phyloP scores from a whole-genome alignment of 2,329 filamentous ascomycete genomes.

The Ascocoryne sarcoides region DNA sequence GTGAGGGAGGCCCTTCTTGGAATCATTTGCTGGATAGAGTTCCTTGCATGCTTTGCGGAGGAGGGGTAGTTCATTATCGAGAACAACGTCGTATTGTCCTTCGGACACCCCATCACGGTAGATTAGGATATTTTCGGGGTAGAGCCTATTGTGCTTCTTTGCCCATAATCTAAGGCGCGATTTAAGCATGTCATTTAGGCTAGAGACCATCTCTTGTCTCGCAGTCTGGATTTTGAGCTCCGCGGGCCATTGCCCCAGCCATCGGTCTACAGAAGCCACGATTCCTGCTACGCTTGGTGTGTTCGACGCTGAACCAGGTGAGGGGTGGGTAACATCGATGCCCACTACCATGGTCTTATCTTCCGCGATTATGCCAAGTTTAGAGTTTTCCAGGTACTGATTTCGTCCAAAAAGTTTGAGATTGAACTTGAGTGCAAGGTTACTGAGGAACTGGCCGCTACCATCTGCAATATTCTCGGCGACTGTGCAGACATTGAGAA shows the following conservation, averaged over 20 bases:
- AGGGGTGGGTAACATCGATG: slow-evolving; percentile 81
- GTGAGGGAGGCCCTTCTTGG: slow-evolving; percentile 42
- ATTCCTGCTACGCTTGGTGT: slow-evolving; percentile 71
- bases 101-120: slow-evolving; percentile 86
- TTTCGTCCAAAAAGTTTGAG: slow-evolving; percentile 66
- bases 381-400: slow-evolving; percentile 46
- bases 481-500: slow-evolving; percentile 14
- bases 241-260: slow-evolving; percentile 69
- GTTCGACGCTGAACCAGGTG: slow-evolving; percentile 44
- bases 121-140: slow-evolving; percentile 67
- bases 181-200: slow-evolving; percentile 50
- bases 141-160: slow-evolving; percentile 28
- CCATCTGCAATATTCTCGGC: slow-evolving; percentile 7
- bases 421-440: slow-evolving; percentile 69
- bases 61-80: slow-evolving; percentile 55
- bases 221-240: slow-evolving; percentile 55
- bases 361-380: slow-evolving; percentile 51
- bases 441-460: slow-evolving; percentile 47
- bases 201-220: slow-evolving; percentile 53
- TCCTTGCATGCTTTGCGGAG: slow-evolving; percentile 54
- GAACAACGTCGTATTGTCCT: slow-evolving; percentile 63
- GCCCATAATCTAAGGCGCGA: slow-evolving; percentile 60
- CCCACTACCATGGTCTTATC: slow-evolving; percentile 55
- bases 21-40: slow-evolving; percentile 42
- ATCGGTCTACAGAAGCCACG: slow-evolving; percentile 61